Percentiles rank a stretch among this genome's conserved stretches.
These are phyloP conservation scores for Lumnitzera littorea DNA, from an alignment of 345 rosid species.

Conservation along the genomic window DNA sequence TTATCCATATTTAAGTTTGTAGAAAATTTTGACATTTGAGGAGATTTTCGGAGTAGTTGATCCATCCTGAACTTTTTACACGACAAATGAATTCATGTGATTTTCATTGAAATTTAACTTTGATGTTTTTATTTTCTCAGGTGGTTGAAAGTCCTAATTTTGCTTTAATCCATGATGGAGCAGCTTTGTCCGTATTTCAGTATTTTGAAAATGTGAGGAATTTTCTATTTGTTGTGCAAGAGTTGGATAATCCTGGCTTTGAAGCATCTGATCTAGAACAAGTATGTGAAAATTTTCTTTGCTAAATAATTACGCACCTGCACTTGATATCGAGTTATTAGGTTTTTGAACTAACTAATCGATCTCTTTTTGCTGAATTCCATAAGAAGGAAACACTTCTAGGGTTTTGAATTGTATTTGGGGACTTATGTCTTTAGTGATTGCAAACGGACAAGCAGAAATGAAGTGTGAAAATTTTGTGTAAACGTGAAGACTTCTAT, in stretches of 20 bases:
- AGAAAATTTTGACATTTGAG: background rate
- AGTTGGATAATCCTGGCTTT: slow-evolving; percentile 64
- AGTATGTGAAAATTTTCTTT: slow-evolving; percentile 25
- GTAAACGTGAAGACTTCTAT: slow-evolving; percentile 55
- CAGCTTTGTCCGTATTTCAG: slow-evolving; percentile 79
- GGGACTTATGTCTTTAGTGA: slow-evolving; percentile 69
- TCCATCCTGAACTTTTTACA: no score
- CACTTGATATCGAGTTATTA: background rate
- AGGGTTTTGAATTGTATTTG: slow-evolving; percentile 69
- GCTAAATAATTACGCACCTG: background rate
- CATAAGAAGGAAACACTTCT: slow-evolving; percentile 73
- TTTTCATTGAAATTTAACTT: no score
- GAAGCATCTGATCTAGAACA: slow-evolving; percentile 95
- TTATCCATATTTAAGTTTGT: no score
- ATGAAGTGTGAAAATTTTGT: slow-evolving; percentile 77
- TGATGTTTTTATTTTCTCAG: slow-evolving; percentile 17
- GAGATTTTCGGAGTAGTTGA: background rate
- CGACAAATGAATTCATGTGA: no score
- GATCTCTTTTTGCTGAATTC: background rate
- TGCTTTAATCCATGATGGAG: slow-evolving; percentile 66
- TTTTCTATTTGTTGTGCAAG: slow-evolving; percentile 68
- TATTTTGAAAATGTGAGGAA: slow-evolving; percentile 88
- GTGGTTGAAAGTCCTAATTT: slow-evolving; percentile 86
- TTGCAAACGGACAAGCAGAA: slow-evolving; percentile 72
- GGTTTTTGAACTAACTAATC: background rate